A percentile compares a stretch with the other conserved stretches of the same genome.
These are phyloP conservation scores for Rhodotorula diobovata DNA, from an alignment of 768 basidiomycete species.

Conservation along the genomic window DNA sequence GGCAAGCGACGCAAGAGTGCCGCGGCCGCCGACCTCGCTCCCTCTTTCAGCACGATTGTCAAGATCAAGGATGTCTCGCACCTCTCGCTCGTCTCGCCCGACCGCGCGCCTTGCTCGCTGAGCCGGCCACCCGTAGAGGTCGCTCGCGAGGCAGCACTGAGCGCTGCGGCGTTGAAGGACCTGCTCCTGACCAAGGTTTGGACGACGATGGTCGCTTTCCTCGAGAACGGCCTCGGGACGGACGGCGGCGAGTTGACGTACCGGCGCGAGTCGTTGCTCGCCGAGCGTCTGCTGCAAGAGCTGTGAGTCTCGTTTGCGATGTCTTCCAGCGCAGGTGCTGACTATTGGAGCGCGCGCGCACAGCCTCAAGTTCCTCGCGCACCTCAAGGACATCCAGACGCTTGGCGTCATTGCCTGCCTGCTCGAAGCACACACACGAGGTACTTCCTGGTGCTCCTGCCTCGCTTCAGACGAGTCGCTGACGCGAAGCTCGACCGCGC, in stretches of 20 bases:
- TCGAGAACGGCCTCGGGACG: conserved; percentile 13
- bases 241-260: conserved; percentile 2
- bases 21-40: not conserved
- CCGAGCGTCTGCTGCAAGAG: conserved; percentile 29
- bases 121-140: conserved; percentile 19
- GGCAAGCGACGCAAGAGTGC: not conserved
- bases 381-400: conserved; percentile 35
- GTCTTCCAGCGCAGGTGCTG: not conserved
- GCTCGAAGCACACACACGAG: conserved; percentile 25
- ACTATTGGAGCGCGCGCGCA: not conserved
- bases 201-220: conserved; percentile 26
- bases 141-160: conserved; percentile 12
- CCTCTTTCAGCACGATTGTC: conserved; percentile 33
- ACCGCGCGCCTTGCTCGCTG: conserved; percentile 2
- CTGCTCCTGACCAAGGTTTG: conserved; percentile 25
- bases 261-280: conserved; percentile 10
- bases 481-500: too few species aligned
- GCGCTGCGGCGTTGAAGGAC: conserved; percentile 15
- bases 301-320: conserved; percentile 1
- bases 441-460: not conserved
- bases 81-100: conserved; percentile 23
- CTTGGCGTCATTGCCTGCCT: conserved; percentile 36
- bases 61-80: conserved; percentile 40
- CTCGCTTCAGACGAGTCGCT: too few species aligned
- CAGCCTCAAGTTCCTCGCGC: conserved; percentile 23